These are phyloP conservation scores for Thoreauomyces humboldtii DNA, from an alignment of 192 early-diverging fungal genomes.

Conservation along the genomic window DNA sequence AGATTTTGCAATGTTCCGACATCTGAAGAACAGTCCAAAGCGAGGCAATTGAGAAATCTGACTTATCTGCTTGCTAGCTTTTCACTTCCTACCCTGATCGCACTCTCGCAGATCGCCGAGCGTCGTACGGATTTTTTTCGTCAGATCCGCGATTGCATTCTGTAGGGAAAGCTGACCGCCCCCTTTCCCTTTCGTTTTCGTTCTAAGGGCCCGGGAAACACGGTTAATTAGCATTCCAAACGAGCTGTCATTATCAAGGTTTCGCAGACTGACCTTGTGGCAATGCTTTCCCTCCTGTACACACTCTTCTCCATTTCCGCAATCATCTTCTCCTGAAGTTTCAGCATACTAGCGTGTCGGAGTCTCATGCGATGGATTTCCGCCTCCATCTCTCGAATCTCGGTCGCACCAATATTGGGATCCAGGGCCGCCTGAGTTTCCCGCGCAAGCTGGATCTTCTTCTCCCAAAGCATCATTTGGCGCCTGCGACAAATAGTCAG, in stretches of 20 bases:
- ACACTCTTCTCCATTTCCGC: slow-evolving; percentile 66
- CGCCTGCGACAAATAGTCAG: slow-evolving; percentile 39
- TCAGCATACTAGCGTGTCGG: slow-evolving; percentile 55
- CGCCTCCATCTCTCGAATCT: slow-evolving; percentile 57
- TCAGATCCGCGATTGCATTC: slow-evolving; percentile 54
- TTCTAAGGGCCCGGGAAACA: too few relatives aligned
- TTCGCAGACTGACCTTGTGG: slow-evolving; percentile 25
- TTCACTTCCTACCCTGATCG: slow-evolving; percentile 38
- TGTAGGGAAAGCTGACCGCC: slow-evolving; percentile 46
- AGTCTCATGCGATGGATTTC: slow-evolving; percentile 68
- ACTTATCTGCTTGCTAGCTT: too few relatives aligned
- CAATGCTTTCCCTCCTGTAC: slow-evolving; percentile 54
- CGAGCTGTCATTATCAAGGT: background rate
- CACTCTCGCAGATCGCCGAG: slow-evolving; percentile 51
- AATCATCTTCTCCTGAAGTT: slow-evolving; percentile 64
- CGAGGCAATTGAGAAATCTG: too few relatives aligned
- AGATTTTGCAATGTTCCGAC: slow-evolving; percentile 37
- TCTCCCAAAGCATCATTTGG: slow-evolving; percentile 67
- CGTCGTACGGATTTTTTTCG: slow-evolving; percentile 46
- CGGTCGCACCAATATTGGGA: slow-evolving; percentile 60
- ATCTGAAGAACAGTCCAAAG: slow-evolving; percentile 20
- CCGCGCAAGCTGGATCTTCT: slow-evolving; percentile 66
- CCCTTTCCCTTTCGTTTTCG: slow-evolving; percentile 51
- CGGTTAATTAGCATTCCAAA: too few relatives aligned
- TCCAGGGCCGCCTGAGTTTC: slow-evolving; percentile 64